phyloP scores from a whole-genome alignment of 306 rosid genomes.

The Begonia loranthoides region DNA sequence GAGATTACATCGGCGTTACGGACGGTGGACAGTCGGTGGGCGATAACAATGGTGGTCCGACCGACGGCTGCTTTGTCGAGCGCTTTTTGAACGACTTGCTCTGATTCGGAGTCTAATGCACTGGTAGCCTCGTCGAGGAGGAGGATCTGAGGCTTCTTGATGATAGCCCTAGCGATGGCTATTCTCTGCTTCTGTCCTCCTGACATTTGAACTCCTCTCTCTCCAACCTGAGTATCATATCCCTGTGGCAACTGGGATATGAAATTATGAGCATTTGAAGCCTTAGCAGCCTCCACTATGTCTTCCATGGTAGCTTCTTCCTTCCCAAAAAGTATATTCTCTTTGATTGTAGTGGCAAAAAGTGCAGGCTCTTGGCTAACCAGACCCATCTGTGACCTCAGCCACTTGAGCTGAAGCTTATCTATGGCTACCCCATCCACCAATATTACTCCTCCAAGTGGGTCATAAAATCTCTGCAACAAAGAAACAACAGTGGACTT shows the following conservation, averaged over 20 bases:
- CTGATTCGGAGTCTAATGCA: conserved; percentile 76
- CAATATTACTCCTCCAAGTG: conserved; percentile 41
- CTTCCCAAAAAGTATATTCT: conserved; percentile 62
- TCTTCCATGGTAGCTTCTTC: conserved; percentile 53
- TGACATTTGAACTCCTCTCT: conserved; percentile 65
- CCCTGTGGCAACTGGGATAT: conserved; percentile 44
- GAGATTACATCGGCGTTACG: conserved; percentile 38
- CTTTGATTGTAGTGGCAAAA: conserved; percentile 39
- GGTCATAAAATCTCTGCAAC: conserved; percentile 81
- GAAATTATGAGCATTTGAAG: conserved; percentile 79
- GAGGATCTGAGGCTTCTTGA: conserved; percentile 62
- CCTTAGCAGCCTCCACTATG: conserved; percentile 45
- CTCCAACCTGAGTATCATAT: conserved; percentile 73
- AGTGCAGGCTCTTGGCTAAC: conserved; percentile 69
- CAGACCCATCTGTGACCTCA: conserved; percentile 13
- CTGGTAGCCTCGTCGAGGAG: conserved; percentile 89
- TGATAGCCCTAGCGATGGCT: conserved; percentile 70
- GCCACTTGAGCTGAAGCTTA: conserved; percentile 8
- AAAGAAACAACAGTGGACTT: conserved; percentile 67
- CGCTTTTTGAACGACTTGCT: conserved; percentile 56
- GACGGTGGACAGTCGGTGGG: conserved; percentile 71
- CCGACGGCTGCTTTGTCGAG: conserved; percentile 58
- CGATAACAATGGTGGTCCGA: conserved; percentile 66
- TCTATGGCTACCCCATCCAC: conserved; percentile 52
- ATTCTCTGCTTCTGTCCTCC: conserved; percentile 90